Base-by-base conservation (phyloP, 495 filamentous ascomycete species). In the Annulohypoxylon bovei region DNA sequence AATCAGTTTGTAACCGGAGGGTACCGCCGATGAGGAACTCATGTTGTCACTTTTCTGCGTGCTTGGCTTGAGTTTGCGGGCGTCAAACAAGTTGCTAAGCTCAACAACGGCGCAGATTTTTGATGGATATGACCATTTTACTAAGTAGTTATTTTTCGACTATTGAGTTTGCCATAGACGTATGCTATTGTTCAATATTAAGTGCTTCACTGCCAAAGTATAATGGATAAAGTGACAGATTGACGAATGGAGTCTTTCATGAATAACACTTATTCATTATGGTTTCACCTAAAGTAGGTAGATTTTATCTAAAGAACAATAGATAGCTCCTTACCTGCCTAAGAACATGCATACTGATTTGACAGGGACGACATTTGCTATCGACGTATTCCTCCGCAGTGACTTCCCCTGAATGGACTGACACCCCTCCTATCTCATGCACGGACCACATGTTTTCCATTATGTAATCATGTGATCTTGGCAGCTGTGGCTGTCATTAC, bases 381-480 rank as follows among this genome's bases (percentile, higher is more conserved):
- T 27, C 4, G 28, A 27, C 6, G 2, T 28, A 50, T 4, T 32
- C 8, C 3, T 32, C 30, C 8, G 7, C 30, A 32, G 30, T 32
- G 30, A 32, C 30, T 4, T 32, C 32, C 35, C 54, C 22, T 58
- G 33, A 58, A 16, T 16, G 54, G 4, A 22, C 8, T n/a, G n/a
- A n/a, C n/a, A n/a, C n/a, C n/a, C n/a, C 22, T 20, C 44, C 44
- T 49, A 49, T 49, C 44, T 50, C 8, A 23, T 12, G 40, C 53
- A 65, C 68, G 18, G 60, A 59, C 60, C 53, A 60, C 14, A 18
- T 42, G 39, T 12, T n/a, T n/a, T 42, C 39, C 6, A 20, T 42
- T 42, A 42, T 20, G 3, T 46, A 62, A 66, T 71, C 62, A 71
- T 71, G 62, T 71, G 68, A 71, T 46, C 39, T 53, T 27, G 27